Evolutionary conservation across 257 asterid genomes (phyloP), one percentile per base, ranked within the genome.

Genomic region (Jacaranda copaia): DNA sequence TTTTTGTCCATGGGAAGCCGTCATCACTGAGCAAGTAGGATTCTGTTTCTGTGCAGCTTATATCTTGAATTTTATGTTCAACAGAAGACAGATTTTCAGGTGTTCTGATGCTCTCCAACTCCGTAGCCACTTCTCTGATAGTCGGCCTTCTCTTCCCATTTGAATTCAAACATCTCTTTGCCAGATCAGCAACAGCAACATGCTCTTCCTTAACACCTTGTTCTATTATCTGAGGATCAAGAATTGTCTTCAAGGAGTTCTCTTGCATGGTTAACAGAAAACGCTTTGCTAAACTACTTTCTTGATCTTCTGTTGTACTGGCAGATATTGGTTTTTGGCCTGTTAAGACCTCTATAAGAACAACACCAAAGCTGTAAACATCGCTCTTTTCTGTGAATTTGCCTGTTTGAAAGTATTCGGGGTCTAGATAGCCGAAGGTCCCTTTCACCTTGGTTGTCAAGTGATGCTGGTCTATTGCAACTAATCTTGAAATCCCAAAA

Each of bases 361-460:
- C 74, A 46, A 83, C 87, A 8, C 87, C 87, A 0, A 84, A 84
- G 60, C 85, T 80, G 57, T 84, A 84, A 6, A 83, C 84, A 36
- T 83, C 87, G 2, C 84, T 80, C 68, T 83, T 83, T n/a, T 77
- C 82, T 19, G 87, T 80, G 49, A 83, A 80, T 2, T 77, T 65
- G 48, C 82, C 68, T 3, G 87, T 77, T 14, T 73, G 87, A 13
- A 77, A 80, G 13, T 80, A 84, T 68, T 80, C 83, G 0, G 87
- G 87, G 48, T 84, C 87, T 5, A 84, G 43, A 57, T 80, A 80
- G 3, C 85, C 85, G 10, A 84, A 84, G 0, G 87, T 84, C 8
- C 87, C 87, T 52, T 84, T 46, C 3, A 84, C 85, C 42, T 45
- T 69, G 1, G 87, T 84, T 18, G 87, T 84, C 59, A 84, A 40